Percentiles rank a stretch among this genome's conserved stretches.
phyloP scores from a whole-genome alignment of 176 grass and related monocot species.

The Lolium multiflorum region DNA sequence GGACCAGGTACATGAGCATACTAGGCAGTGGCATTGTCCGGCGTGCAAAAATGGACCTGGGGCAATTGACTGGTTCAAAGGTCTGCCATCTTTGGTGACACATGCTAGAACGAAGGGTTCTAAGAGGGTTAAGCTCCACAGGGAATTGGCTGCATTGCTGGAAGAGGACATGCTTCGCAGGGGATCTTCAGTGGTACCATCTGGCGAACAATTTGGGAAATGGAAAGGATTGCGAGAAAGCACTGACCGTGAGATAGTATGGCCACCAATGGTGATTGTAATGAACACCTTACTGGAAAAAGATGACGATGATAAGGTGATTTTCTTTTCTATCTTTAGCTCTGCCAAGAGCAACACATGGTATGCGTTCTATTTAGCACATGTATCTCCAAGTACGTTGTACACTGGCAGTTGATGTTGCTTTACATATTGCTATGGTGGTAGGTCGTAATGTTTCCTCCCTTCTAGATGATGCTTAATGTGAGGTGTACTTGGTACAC shows the following conservation, averaged over 20 bases:
- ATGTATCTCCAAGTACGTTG: slow-evolving; percentile 6
- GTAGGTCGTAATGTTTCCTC: background rate
- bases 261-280: slow-evolving; percentile 96
- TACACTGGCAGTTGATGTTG: slow-evolving; percentile 4
- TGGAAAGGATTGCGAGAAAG: slow-evolving; percentile 85
- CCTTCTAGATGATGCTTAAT: slow-evolving; percentile 27
- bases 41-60: slow-evolving; percentile 97
- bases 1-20: slow-evolving; percentile 77
- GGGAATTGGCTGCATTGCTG: slow-evolving; percentile 80
- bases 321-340: background rate
- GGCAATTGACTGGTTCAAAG: slow-evolving; percentile 95
- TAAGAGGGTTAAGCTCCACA: slow-evolving; percentile 76
- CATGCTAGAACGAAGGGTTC: slow-evolving; percentile 94
- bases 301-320: slow-evolving; percentile 86
- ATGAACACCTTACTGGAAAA: slow-evolving; percentile 86
- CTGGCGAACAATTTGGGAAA: slow-evolving; percentile 82
- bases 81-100: slow-evolving; percentile 83
- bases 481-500: slow-evolving; percentile 16
- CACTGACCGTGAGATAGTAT: slow-evolving; percentile 71
- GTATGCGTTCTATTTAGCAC: background rate
- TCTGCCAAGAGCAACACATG: background rate
- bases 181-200: slow-evolving; percentile 78
- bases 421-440: slow-evolving; percentile 1
- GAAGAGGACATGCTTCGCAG: slow-evolving; percentile 74
- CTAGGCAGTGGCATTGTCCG: slow-evolving; percentile 80